These are phyloP conservation scores for Bacterosira constricta DNA, from an alignment of 108 stramenopile species.

Conservation along the genomic window DNA sequence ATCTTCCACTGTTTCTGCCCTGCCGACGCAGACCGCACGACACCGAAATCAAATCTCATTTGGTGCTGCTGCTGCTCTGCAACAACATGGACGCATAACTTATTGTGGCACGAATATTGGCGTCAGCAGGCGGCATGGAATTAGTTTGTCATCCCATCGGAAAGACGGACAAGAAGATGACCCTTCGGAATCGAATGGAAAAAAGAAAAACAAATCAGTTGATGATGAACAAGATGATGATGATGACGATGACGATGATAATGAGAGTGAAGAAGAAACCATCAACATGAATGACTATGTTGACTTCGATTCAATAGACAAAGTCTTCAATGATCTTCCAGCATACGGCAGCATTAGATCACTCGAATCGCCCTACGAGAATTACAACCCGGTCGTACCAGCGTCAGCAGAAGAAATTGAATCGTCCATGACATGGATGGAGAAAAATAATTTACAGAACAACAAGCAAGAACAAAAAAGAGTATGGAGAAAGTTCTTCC, in stretches of 20 bases:
- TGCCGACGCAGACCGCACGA: background rate
- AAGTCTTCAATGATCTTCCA: slow-evolving; percentile 32
- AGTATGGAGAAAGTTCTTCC: slow-evolving; percentile 17
- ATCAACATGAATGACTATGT: slow-evolving; percentile 19
- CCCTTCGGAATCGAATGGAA: background rate
- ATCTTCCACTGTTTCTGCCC: background rate
- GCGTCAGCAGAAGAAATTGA: slow-evolving; percentile 35
- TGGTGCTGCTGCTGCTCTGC: background rate
- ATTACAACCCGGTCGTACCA: slow-evolving; percentile 12
- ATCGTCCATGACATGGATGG: slow-evolving; percentile 14
- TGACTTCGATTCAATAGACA: slow-evolving; percentile 30
- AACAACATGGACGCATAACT: background rate
- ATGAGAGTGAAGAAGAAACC: background rate
- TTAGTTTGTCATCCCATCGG: background rate
- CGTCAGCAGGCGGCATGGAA: background rate
- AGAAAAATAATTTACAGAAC: slow-evolving; percentile 13
- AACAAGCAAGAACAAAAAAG: slow-evolving; percentile 6
- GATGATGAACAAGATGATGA: background rate
- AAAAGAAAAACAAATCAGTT: background rate
- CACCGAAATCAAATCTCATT: background rate
- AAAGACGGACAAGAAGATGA: background rate
- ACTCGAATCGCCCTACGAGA: slow-evolving; percentile 16
- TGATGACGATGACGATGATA: slow-evolving; percentile 5
- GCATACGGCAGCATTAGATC: slow-evolving; percentile 36
- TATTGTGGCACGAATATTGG: background rate